Base-by-base conservation (phyloP, 371 early-diverging fungal genomes). In the Haplosporangium sp. region DNA sequence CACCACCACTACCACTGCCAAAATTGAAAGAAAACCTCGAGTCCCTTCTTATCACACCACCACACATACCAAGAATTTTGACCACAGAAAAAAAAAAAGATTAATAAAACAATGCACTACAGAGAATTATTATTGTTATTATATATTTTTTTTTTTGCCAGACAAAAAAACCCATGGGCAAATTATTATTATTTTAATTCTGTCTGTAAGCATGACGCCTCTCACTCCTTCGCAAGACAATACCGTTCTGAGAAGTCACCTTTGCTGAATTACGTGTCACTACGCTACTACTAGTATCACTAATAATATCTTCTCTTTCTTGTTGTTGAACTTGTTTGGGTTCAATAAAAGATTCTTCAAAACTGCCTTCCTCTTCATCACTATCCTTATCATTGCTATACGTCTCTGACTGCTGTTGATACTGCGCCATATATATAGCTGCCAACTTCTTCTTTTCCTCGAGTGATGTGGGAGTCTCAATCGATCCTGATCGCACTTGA, bases 151-250 rank as follows among this genome's bases (percentile, higher is more conserved):
- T n/a, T 50, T 50, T 50, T 7, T 50, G 27, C 27, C 27, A 27
- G 1, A 27, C 27, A 27, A 27, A 27, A 27, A 27, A 27, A 27
- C 0, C 27, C 27, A 27, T 27, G 27, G 27, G 27, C 27, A 27
- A 27, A 27, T 27, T 27, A 27, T 27, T 27, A 27, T 27, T 27
- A 27, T 50, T 50, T 50, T 50, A 50, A 50, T 50, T n/a, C 50
- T 50, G 50, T n/a, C 50, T 50, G 50, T 15, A 50, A 15, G 19
- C 50, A 15, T n/a, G 50, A n/a, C 50, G 50, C n/a, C 50, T 50
- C n/a, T 50, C 50, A 19, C 60, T 60, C 15, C 60, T 60, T 38
- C 60, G n/a, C 19, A 38, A 38, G n/a, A 40, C 39, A 60, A n/a
- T 9, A 34, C 59, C 15, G 2, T 38, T 6, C 34, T 17, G 45